phyloP scores from a whole-genome alignment of 2,329 filamentous ascomycete genomes.

The Zelopaecilomyces penicillatus region DNA sequence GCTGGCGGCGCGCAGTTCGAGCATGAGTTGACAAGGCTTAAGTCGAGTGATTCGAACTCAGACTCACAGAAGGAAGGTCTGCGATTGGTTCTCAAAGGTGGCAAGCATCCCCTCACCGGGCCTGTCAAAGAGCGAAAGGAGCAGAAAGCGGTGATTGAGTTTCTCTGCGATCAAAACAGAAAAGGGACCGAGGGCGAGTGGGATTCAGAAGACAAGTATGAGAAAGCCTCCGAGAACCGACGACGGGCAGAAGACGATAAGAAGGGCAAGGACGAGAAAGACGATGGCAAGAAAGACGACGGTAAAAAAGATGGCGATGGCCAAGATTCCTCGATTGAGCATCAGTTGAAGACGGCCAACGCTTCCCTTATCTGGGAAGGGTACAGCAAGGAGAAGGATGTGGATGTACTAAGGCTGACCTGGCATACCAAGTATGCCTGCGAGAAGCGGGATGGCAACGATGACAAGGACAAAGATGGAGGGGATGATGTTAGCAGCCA shows the following conservation, averaged over 20 bases:
- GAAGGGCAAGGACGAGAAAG: constrained; percentile 15
- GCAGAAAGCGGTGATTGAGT: constrained; percentile 75
- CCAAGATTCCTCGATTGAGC: constrained; percentile 35
- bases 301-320: constrained; percentile 29
- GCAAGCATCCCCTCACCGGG: constrained; percentile 45
- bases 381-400: constrained; percentile 54
- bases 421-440: constrained; percentile 90
- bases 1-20: constrained; percentile 54
- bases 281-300: constrained; percentile 29
- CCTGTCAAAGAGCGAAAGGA: constrained; percentile 38
- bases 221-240: constrained; percentile 8
- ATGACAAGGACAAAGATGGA: constrained; percentile 38
- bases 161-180: constrained; percentile 66
- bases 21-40: constrained; percentile 57
- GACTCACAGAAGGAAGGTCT: constrained; percentile 66
- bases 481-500: constrained; percentile 41
- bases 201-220: constrained; percentile 41
- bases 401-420: constrained; percentile 60
- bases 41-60: constrained; percentile 51
- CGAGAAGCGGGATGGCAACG: constrained; percentile 43
- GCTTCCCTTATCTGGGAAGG: constrained; percentile 68
- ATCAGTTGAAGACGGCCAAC: constrained; percentile 44
- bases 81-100: constrained; percentile 58
- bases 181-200: constrained; percentile 68
- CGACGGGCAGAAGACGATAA: constrained; percentile 16